A percentile compares a stretch with the other conserved stretches of the same genome.
phyloP scores from a whole-genome alignment of 805 yeast genomes.

The Tetrapisispora namnaoensis region DNA sequence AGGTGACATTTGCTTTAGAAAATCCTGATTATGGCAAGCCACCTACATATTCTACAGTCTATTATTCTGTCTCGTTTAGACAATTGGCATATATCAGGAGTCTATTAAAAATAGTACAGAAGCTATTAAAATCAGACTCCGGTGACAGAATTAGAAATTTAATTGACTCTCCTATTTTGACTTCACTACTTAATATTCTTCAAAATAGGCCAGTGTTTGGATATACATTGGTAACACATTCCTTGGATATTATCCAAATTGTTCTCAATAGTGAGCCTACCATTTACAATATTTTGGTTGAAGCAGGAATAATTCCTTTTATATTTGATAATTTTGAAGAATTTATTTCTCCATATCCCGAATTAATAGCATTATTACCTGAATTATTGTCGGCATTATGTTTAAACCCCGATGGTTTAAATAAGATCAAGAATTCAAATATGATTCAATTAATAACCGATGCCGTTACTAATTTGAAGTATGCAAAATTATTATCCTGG shows the following conservation, averaged over 20 bases:
- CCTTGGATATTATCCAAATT: slow-evolving; percentile 53
- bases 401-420: slow-evolving; percentile 62
- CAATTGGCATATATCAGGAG: slow-evolving; percentile 53
- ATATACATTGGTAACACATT: slow-evolving; percentile 46
- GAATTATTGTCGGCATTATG: slow-evolving; percentile 78
- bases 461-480: slow-evolving; percentile 39
- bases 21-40: slow-evolving; percentile 52
- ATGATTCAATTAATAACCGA: slow-evolving; percentile 39
- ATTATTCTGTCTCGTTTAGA: slow-evolving; percentile 45
- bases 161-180: slow-evolving; percentile 73
- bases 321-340: slow-evolving; percentile 48
- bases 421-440: slow-evolving; percentile 37
- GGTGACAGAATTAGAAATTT: slow-evolving; percentile 80
- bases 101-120: slow-evolving; percentile 51
- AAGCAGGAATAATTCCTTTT: slow-evolving; percentile 61
- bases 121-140: slow-evolving; percentile 58
- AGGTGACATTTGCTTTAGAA: slow-evolving; percentile 52
- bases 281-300: slow-evolving; percentile 68
- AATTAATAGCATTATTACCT: slow-evolving; percentile 51
- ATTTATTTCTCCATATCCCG: slow-evolving; percentile 49
- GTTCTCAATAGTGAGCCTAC: slow-evolving; percentile 89
- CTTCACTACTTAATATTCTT: slow-evolving; percentile 49
- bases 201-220: slow-evolving; percentile 56
- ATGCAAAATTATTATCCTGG: slow-evolving; percentile 45
- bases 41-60: slow-evolving; percentile 40